phyloP scores from a whole-genome alignment of 306 rosid genomes.

The Trifolium fragiferum region DNA sequence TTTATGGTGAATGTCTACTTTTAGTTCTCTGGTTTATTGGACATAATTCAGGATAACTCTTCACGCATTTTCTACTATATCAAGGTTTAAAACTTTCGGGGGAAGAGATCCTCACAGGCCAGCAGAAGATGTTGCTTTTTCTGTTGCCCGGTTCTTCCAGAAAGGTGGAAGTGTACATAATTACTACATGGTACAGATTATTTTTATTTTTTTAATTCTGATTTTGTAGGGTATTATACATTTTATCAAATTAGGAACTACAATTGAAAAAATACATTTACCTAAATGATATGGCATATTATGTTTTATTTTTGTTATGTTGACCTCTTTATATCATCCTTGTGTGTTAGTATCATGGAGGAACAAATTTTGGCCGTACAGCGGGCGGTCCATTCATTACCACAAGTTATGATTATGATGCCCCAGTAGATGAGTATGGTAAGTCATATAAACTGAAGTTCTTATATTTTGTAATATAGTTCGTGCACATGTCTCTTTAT shows the following conservation, averaged over 20 bases:
- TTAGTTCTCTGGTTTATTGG: background rate
- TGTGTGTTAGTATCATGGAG: constrained; percentile 82
- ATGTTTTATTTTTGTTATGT: constrained; percentile 12
- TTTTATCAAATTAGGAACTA: background rate
- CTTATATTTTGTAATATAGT: constrained; percentile 3
- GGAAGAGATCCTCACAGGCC: constrained; percentile 96
- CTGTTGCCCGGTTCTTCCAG: constrained; percentile 97
- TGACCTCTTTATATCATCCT: constrained; percentile 30
- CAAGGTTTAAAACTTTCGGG: constrained; percentile 95
- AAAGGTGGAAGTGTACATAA: constrained; percentile 94
- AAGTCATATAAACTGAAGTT: constrained; percentile 37
- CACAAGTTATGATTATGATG: constrained; percentile 96
- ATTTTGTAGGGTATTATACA: constrained; percentile 1
- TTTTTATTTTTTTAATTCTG: background rate
- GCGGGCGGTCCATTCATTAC: constrained; percentile 98
- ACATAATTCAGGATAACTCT: background rate
- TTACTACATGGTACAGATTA: constrained; percentile 85
- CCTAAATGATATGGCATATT: constrained; percentile 24
- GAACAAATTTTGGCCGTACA: constrained; percentile 96
- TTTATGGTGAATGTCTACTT: constrained; percentile 3
- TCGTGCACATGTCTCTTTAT: constrained; percentile 4
- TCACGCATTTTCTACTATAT: constrained; percentile 34
- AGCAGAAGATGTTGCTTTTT: constrained; percentile 81
- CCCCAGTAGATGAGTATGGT: constrained; percentile 97
- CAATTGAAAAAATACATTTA: background rate